Conservation (phyloP, 768 basidiomycete species). For the Cyclocybe aegerita region DNA sequence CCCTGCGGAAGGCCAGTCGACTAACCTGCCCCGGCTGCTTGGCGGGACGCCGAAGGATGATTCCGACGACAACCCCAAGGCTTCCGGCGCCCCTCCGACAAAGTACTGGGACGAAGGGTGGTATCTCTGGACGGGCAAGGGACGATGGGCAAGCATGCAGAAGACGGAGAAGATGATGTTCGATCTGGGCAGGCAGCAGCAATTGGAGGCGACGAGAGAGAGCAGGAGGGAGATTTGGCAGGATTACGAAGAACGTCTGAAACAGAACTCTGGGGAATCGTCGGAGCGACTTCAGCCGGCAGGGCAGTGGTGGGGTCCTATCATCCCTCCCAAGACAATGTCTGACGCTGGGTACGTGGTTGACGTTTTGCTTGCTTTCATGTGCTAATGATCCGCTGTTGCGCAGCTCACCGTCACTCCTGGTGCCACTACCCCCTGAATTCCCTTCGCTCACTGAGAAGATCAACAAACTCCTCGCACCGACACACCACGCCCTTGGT, state of each 20-base stretch:
- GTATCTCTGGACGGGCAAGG: conserved; percentile 70
- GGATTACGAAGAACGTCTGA: conserved; percentile 50
- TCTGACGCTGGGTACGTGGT: conserved; percentile 38
- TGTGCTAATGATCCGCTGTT: not conserved
- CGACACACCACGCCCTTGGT: conserved; percentile 49
- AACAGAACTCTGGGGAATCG: conserved; percentile 21
- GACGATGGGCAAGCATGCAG: conserved; percentile 50
- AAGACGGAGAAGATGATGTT: conserved; percentile 59
- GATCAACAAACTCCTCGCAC: conserved; percentile 55
- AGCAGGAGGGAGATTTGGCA: conserved; percentile 43
- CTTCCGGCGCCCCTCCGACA: conserved; percentile 32
- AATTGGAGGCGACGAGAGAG: conserved; percentile 38
- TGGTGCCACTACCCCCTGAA: conserved; percentile 60
- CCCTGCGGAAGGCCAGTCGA: conserved; percentile 64
- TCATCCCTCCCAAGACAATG: conserved; percentile 38
- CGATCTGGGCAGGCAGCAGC: conserved; percentile 52
- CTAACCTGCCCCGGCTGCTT: conserved; percentile 42
- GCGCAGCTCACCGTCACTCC: conserved; percentile 47
- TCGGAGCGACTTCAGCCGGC: conserved; percentile 10
- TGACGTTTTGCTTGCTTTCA: conserved; percentile 2
- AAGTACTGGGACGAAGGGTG: conserved; percentile 75
- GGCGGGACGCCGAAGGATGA: conserved; percentile 40
- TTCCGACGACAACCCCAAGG: conserved; percentile 25
- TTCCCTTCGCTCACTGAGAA: conserved; percentile 51
- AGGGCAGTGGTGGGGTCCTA: conserved; percentile 36